Percentiles rank a stretch among this genome's conserved stretches.
Conservation (phyloP, 192 early-diverging fungal species). For the Allomyces macrogynus region DNA sequence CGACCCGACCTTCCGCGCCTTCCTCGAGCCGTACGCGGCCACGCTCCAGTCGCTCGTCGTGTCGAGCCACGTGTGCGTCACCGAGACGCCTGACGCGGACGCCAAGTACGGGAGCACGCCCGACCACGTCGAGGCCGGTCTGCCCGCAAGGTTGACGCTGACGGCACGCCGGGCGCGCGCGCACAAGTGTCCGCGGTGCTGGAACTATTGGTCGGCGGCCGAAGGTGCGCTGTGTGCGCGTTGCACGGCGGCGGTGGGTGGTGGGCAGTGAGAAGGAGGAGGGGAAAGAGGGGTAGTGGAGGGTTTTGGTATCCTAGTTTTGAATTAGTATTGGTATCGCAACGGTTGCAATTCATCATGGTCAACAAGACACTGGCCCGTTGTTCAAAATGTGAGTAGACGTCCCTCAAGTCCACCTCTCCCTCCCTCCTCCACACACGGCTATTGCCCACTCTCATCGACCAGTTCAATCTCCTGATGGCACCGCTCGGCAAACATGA, state of each 20-base stretch:
- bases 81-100: background rate
- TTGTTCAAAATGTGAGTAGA: too few relatives aligned
- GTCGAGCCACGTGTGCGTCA: background rate
- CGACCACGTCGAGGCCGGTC: slow-evolving; percentile 4
- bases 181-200: slow-evolving; percentile 64
- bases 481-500: slow-evolving; percentile 30
- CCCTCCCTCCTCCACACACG: too few relatives aligned
- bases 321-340: too few relatives aligned
- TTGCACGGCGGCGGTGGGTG: slow-evolving; percentile 20
- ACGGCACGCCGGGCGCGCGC: slow-evolving; percentile 20
- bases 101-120: background rate
- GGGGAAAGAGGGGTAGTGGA: too few relatives aligned
- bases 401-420: too few relatives aligned
- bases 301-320: too few relatives aligned
- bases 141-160: slow-evolving; percentile 15
- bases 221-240: slow-evolving; percentile 33
- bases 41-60: background rate
- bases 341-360: too few relatives aligned
- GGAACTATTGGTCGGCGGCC: slow-evolving; percentile 33
- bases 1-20: background rate
- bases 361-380: too few relatives aligned
- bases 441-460: slow-evolving; percentile 18
- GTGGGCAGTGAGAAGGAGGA: too few relatives aligned
- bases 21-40: background rate
- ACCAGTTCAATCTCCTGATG: slow-evolving; percentile 29